These are phyloP conservation scores for Leccinum fallax DNA, from an alignment of 1,284 basidiomycete species.

Conservation along the genomic window DNA sequence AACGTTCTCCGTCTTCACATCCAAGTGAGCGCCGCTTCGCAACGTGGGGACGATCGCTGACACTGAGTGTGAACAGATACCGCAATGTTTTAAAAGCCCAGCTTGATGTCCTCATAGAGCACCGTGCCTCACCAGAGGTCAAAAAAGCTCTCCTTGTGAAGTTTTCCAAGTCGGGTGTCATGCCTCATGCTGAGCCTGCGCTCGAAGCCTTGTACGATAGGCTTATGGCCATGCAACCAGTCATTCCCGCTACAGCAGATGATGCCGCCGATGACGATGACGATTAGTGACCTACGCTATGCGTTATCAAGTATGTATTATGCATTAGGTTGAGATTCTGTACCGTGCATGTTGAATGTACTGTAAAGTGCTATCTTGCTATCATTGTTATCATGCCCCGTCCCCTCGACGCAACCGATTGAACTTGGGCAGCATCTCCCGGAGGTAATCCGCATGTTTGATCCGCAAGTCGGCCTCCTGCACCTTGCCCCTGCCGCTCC, in stretches of 20 bases:
- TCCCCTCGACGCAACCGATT: constrained; percentile 70
- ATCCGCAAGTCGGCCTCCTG: constrained; percentile 82
- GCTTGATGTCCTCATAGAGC: constrained; percentile 15
- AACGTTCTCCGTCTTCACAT: constrained; percentile 33
- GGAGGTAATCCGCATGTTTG: constrained; percentile 90
- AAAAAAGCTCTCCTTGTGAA: constrained; percentile 13
- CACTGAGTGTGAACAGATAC: constrained; percentile 16
- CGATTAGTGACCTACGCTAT: background rate
- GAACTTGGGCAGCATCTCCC: constrained; percentile 90
- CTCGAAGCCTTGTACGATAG: constrained; percentile 26
- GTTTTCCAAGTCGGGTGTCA: constrained; percentile 12
- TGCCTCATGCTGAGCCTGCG: constrained; percentile 23
- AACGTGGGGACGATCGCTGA: constrained; percentile 5
- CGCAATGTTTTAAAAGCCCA: constrained; percentile 21
- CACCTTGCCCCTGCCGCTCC: constrained; percentile 84
- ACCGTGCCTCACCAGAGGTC: background rate
- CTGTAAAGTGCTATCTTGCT: background rate
- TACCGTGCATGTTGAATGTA: background rate
- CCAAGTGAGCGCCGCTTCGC: constrained; percentile 20
- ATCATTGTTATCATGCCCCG: constrained; percentile 36
- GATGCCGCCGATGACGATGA: no score
- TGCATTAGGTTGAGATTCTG: background rate
- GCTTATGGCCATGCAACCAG: constrained; percentile 7
- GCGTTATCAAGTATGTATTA: background rate
- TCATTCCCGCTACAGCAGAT: no score